Evolutionary conservation across 257 asterid genomes (phyloP), one percentile per base, ranked within the genome.

Genomic region (Salvia rosmarinus): DNA sequence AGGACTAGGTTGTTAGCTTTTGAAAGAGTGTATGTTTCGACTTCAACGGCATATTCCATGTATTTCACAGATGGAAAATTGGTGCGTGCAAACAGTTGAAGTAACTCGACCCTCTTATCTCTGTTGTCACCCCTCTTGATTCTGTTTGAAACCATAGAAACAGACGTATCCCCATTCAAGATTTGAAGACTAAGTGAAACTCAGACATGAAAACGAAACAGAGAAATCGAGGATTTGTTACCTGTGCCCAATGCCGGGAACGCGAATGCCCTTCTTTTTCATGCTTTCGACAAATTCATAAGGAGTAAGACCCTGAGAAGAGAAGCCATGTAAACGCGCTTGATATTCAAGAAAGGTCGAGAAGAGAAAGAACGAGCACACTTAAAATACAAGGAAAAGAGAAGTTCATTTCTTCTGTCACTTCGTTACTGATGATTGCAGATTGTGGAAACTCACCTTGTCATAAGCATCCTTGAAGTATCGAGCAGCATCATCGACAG

Each of bases 201-300:
- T 77, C 50, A 67, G 52, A 51, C 9, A 42, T 35, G 58, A 40
- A 44, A 42, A 56, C 0, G 59, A 57, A 55, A 43, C 17, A 55
- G 28, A 44, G 57, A 72, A 64, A 21, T 46, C 17, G 66, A 61
- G 59, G 71, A n/a, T 35, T 56, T 59, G 43, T 68, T 84, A 91
- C 99, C 98, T 91, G 92, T 95, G 99, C 59, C 99, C 99, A 70
- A 95, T 95, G 54, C 99, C 99, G 52, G 99, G 99, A 60, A 95
- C 98, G 21, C 99, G 96, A 64, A 95, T 91, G 75, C 99, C 99
- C 82, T 89, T 95, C 3, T 25, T 95, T 83, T 95, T 95, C 99
- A 95, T 95, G 87, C 91, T 75, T 3, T 25, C 99, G 58, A 95
- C 99, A 75, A 91, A 95, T 74, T 95, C 99, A 61, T 91, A 95